These are phyloP conservation scores for Nemania sp. DNA, from an alignment of 2,329 filamentous ascomycete genomes.

Conservation along the genomic window DNA sequence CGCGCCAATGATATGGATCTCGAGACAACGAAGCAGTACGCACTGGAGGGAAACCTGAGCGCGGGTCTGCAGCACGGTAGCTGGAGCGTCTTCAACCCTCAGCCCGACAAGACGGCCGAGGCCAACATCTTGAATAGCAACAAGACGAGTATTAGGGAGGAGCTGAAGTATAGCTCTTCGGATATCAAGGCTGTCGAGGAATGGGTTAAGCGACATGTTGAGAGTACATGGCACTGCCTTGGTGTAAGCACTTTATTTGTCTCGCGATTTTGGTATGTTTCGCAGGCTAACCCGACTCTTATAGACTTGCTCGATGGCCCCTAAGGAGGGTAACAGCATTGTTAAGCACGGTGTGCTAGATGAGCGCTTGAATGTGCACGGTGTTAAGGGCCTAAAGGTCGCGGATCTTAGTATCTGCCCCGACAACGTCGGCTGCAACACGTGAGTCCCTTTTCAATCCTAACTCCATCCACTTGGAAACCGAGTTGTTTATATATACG, in stretches of 20 bases:
- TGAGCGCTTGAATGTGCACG: conserved; percentile 81
- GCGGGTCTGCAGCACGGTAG: conserved; percentile 79
- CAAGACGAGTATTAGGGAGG: conserved; percentile 68
- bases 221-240: conserved; percentile 78
- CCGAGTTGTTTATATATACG: not conserved
- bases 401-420: conserved; percentile 82
- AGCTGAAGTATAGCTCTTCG: conserved; percentile 73
- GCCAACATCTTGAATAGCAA: conserved; percentile 71
- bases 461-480: not conserved
- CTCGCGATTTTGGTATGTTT: not conserved
- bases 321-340: conserved; percentile 80
- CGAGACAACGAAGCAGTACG: conserved; percentile 79
- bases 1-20: conserved; percentile 79
- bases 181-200: conserved; percentile 77
- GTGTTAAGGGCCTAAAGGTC: conserved; percentile 81
- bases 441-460: conserved; percentile 55
- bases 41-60: conserved; percentile 76
- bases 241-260: conserved; percentile 58
- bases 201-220: conserved; percentile 77
- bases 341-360: conserved; percentile 84
- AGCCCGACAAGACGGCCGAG: conserved; percentile 63
- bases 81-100: conserved; percentile 72
- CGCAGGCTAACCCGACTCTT: not conserved
- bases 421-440: conserved; percentile 80
- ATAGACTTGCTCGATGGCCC: conserved; percentile 80